Evolutionary conservation across 2,329 filamentous ascomycete genomes (phyloP), one percentile per base, ranked within the genome.

Genomic region (Cercospora canescens): DNA sequence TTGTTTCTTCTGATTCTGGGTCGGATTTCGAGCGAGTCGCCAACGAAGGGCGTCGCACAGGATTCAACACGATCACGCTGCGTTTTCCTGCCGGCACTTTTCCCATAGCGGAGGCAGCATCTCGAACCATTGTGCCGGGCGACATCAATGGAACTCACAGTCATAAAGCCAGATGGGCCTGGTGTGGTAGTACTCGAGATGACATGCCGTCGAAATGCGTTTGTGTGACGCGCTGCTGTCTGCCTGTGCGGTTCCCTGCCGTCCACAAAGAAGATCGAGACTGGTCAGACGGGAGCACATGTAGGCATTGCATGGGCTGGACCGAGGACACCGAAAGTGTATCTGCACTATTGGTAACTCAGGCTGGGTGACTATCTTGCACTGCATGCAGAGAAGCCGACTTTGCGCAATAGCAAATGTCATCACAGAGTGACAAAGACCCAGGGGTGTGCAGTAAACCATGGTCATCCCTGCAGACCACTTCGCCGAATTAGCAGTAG

Each of bases 1-100:
- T 16, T 6, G 45, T 39, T 50, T 58, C 61, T 11, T 52, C 65
- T 56, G 50, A 16, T 35, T 61, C 61, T 12, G 35, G 58, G 4
- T 67, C 57, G 4, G 61, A 61, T 35, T 60, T 67, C 7, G 32
- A 28, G 30, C 65, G 56, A 32, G 56, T 34, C 30, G 61, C 37
- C 57, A 67, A 32, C 24, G 61, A 67, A 28, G 60, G 45, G n/a
- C 52, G 45, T 61, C 57, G 41, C 28, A 50, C 41, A 24, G 61
- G 37, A 35, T 64, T 67, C 34, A 67, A 50, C n/a, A 67, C 65
- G 50, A 67, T 67, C 16, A 67, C 65, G 39, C 61, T 61, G 45
- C 63, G 65, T 56, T 56, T 63, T 32, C 65, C 65, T 26, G 57
- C 61, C 62, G 63, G 56, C 57, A 58, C 52, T 32, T 37, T 55